A percentile compares a stretch with the other conserved stretches of the same genome.
phyloP scores from a whole-genome alignment of 2,329 filamentous ascomycete genomes.

The Moelleriella libera region DNA sequence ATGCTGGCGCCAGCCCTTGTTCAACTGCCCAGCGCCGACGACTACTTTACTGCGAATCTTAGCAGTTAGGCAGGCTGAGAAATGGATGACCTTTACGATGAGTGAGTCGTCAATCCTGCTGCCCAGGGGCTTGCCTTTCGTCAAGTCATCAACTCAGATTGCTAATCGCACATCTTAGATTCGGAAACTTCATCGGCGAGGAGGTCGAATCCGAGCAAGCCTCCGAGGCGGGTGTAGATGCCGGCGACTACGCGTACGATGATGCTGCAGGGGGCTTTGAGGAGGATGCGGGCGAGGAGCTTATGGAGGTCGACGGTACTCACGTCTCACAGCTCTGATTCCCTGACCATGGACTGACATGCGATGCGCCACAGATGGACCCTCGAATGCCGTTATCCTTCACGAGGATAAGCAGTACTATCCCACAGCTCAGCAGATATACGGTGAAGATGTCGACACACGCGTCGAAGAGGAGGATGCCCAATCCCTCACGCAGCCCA shows the following conservation, averaged over 20 bases:
- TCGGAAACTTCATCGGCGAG: slow-evolving; percentile 97
- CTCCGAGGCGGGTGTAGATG: slow-evolving; percentile 61
- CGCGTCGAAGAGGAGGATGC: slow-evolving; percentile 95
- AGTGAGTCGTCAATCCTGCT: slow-evolving; percentile 36
- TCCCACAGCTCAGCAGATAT: slow-evolving; percentile 91
- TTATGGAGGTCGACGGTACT: slow-evolving; percentile 85
- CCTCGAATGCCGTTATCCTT: slow-evolving; percentile 91
- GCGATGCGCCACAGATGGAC: slow-evolving; percentile 42
- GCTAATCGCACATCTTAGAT: slow-evolving; percentile 36
- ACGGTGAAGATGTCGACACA: slow-evolving; percentile 87
- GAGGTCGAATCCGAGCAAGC: slow-evolving; percentile 74
- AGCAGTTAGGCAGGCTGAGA: slow-evolving; percentile 10
- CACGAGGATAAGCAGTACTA: slow-evolving; percentile 99
- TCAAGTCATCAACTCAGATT: not conserved
- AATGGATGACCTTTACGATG: slow-evolving; percentile 97
- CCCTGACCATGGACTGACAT: not conserved
- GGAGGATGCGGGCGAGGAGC: slow-evolving; percentile 56
- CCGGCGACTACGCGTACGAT: slow-evolving; percentile 68
- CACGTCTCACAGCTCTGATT: not conserved
- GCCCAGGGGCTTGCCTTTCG: not conserved
- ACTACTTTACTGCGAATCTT: slow-evolving; percentile 7
- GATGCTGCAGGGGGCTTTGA: slow-evolving; percentile 55
- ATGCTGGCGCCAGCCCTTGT: no score
- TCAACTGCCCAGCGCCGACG: slow-evolving; percentile 3
- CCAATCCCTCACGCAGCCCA: slow-evolving; percentile 81